These are phyloP conservation scores for Halophytophthora polymorphica DNA, from an alignment of 352 stramenopile genomes.

Conservation along the genomic window DNA sequence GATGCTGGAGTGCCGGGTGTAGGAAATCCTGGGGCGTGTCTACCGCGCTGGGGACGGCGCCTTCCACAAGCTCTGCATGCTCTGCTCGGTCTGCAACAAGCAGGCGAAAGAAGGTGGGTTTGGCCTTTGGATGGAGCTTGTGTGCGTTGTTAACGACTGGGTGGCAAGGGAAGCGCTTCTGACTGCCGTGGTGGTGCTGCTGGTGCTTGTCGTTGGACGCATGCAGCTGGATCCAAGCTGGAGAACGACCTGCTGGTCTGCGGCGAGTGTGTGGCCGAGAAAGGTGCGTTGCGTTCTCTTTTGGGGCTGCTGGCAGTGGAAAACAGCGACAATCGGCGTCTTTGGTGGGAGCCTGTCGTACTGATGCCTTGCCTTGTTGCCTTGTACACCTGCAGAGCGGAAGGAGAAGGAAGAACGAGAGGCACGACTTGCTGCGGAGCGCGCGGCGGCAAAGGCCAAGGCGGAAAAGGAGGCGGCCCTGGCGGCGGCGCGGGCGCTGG, in stretches of 20 bases:
- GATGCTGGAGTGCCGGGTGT: background rate
- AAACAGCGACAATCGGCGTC: background rate
- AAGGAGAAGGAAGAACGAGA: constrained; percentile 53
- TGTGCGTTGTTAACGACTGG: background rate
- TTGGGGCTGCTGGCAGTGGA: background rate
- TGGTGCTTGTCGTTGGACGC: background rate
- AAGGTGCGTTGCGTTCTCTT: constrained; percentile 26
- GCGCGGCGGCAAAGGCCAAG: constrained; percentile 37
- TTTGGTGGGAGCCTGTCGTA: background rate
- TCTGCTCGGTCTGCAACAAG: constrained; percentile 70
- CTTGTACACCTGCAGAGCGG: constrained; percentile 25
- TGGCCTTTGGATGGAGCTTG: background rate
- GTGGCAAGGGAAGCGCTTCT: background rate
- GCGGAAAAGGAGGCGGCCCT: constrained; percentile 51
- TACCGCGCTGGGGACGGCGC: constrained; percentile 58
- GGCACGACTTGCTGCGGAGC: constrained; percentile 38
- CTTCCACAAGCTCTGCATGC: constrained; percentile 82
- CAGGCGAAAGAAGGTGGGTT: constrained; percentile 54
- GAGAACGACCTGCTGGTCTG: constrained; percentile 60
- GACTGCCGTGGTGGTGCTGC: background rate
- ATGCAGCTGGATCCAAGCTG: constrained; percentile 40
- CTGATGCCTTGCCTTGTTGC: background rate
- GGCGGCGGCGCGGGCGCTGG: constrained; percentile 40
- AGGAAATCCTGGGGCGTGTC: constrained; percentile 77
- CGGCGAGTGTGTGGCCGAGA: constrained; percentile 41